A percentile compares a stretch with the other conserved stretches of the same genome.
Evolutionary conservation across 495 filamentous ascomycete species (phyloP).

Genomic region (Paragyromitra xinjiangensis): DNA sequence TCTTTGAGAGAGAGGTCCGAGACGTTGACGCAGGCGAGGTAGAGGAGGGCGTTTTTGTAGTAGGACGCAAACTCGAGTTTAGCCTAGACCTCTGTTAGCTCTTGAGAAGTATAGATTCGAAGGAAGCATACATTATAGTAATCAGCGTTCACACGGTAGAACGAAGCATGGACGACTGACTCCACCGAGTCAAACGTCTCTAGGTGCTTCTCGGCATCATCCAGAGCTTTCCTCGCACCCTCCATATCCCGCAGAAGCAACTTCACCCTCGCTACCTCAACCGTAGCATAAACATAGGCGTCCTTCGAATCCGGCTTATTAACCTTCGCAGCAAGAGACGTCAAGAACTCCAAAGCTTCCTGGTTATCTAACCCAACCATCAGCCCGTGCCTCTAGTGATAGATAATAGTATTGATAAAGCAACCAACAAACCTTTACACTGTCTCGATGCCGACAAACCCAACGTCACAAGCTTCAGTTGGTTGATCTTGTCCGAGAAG

Average conservation of each 20-base stretch:
- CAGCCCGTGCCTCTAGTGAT: not conserved
- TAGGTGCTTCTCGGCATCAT: slow-evolving; percentile 83
- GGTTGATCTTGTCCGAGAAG: slow-evolving; percentile 98
- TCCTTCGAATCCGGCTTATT: slow-evolving; percentile 93
- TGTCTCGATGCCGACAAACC: slow-evolving; percentile 86
- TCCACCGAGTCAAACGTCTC: slow-evolving; percentile 95
- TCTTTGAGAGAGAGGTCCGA: slow-evolving; percentile 74
- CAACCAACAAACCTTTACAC: slow-evolving; percentile 73
- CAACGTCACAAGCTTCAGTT: slow-evolving; percentile 91
- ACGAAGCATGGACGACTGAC: slow-evolving; percentile 93
- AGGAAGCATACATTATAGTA: slow-evolving; percentile 76
- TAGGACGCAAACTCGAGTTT: slow-evolving; percentile 92
- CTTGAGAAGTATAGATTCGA: not conserved
- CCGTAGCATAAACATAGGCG: slow-evolving; percentile 91
- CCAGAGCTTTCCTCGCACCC: slow-evolving; percentile 82
- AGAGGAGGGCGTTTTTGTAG: slow-evolving; percentile 97
- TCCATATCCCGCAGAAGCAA: slow-evolving; percentile 77
- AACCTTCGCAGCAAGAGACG: slow-evolving; percentile 82
- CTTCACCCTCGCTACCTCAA: slow-evolving; percentile 88
- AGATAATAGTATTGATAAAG: not conserved
- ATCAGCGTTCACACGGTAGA: slow-evolving; percentile 94
- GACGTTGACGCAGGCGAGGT: slow-evolving; percentile 94
- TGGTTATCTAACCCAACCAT: slow-evolving; percentile 71
- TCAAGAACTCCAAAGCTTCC: slow-evolving; percentile 87
- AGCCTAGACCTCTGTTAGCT: slow-evolving; percentile 60